phyloP scores from a whole-genome alignment of 2,329 filamentous ascomycete species.

The Rosellinia necatrix region DNA sequence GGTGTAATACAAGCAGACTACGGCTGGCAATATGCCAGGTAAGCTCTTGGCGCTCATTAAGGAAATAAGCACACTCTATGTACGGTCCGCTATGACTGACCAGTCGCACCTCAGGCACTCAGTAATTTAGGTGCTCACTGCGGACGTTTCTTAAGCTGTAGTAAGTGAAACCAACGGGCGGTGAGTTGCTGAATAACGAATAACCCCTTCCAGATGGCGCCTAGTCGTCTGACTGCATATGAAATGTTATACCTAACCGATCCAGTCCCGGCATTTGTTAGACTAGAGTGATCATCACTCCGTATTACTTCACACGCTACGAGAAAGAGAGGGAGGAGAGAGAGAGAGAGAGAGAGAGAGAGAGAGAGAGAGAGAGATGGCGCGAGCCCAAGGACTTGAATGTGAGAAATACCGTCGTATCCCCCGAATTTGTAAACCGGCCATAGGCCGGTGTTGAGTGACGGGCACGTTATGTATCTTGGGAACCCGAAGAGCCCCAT shows the following conservation, averaged over 20 bases:
- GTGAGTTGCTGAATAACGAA: slow-evolving; percentile 15
- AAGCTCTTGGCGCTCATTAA: background rate
- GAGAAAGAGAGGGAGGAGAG: too few species aligned
- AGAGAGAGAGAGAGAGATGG: too few species aligned
- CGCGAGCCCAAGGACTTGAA: too few species aligned
- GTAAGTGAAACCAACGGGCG: slow-evolving; percentile 16
- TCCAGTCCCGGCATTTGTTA: slow-evolving; percentile 11
- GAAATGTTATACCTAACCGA: background rate
- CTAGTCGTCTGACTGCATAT: slow-evolving; percentile 17
- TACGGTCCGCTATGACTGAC: background rate
- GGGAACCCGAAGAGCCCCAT: background rate
- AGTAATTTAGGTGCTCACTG: slow-evolving; percentile 27
- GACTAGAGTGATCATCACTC: background rate
- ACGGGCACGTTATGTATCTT: too few species aligned
- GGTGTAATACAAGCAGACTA: too few species aligned
- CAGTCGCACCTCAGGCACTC: background rate
- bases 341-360: too few species aligned
- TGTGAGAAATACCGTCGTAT: too few species aligned
- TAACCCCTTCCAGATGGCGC: background rate
- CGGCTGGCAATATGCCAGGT: background rate
- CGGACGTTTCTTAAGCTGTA: slow-evolving; percentile 2
- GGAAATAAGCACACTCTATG: slow-evolving; percentile 2
- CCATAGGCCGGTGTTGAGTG: too few species aligned
- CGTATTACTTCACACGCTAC: background rate
- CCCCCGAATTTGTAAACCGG: too few species aligned